Evolutionary conservation across 495 filamentous ascomycete genomes (phyloP).

Genomic region (Daldinia grandis): DNA sequence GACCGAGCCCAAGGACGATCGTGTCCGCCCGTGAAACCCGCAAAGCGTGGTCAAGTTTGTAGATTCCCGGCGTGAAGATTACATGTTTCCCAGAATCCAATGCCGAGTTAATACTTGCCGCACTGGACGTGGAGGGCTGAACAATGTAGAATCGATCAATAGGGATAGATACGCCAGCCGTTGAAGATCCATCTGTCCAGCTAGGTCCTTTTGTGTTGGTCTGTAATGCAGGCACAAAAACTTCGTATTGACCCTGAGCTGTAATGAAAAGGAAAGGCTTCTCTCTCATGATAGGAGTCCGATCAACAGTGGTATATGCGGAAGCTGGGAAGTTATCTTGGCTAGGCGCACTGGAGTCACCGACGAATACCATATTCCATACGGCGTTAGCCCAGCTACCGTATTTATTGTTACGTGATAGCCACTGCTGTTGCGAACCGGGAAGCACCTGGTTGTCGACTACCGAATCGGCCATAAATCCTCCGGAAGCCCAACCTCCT

Average conservation of each 20-base stretch:
- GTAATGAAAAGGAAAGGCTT: slow-evolving; percentile 44
- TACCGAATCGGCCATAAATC: slow-evolving; percentile 46
- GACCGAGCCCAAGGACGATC: slow-evolving; percentile 41
- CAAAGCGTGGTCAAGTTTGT: slow-evolving; percentile 38
- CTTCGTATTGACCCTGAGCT: slow-evolving; percentile 33
- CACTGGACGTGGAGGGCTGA: slow-evolving; percentile 29
- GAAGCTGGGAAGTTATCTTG: slow-evolving; percentile 38
- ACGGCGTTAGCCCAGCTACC: slow-evolving; percentile 47
- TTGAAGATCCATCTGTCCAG: slow-evolving; percentile 30
- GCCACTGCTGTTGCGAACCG: slow-evolving; percentile 48
- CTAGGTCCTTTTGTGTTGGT: slow-evolving; percentile 40
- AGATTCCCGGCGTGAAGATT: slow-evolving; percentile 44
- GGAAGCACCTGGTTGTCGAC: slow-evolving; percentile 43
- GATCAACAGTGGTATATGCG: slow-evolving; percentile 43
- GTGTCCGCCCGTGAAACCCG: slow-evolving; percentile 33
- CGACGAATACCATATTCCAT: slow-evolving; percentile 49
- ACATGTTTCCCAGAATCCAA: slow-evolving; percentile 40
- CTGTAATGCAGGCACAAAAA: slow-evolving; percentile 43
- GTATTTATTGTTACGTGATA: slow-evolving; percentile 47
- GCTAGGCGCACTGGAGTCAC: slow-evolving; percentile 35
- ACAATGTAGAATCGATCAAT: slow-evolving; percentile 42
- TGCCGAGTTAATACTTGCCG: slow-evolving; percentile 38
- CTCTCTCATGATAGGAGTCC: slow-evolving; percentile 43
- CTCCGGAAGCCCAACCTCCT: slow-evolving; percentile 47
- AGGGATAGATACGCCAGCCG: slow-evolving; percentile 40